Evolutionary conservation across 1,284 basidiomycete species (phyloP).

Genomic region (Ustilago xerochloae): DNA sequence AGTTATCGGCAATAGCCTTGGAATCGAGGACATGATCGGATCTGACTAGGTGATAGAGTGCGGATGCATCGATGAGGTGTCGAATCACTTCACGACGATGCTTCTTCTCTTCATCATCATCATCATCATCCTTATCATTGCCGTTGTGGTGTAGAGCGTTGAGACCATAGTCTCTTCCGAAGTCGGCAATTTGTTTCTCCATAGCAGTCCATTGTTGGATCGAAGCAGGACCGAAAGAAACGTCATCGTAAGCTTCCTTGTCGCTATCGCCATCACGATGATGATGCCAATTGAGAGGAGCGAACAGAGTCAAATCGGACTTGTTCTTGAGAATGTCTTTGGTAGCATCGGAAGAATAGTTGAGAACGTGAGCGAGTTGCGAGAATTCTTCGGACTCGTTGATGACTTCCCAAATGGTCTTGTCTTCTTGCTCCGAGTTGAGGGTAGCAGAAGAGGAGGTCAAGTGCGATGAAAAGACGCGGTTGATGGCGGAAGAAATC

Average conservation of each 20-base stretch:
- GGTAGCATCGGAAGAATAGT: conserved; percentile 54
- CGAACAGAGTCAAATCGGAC: conserved; percentile 51
- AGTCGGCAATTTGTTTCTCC: conserved; percentile 38
- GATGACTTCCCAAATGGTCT: conserved; percentile 57
- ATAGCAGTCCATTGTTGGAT: conserved; percentile 39
- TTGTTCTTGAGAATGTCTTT: conserved; percentile 54
- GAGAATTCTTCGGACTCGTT: conserved; percentile 44
- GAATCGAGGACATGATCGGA: conserved; percentile 68
- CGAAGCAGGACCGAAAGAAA: conserved; percentile 31
- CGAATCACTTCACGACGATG: conserved; percentile 71
- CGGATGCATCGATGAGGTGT: conserved; percentile 73
- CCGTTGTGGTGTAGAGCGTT: conserved; percentile 4
- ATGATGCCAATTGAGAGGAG: conserved; percentile 59
- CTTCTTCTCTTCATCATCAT: conserved; percentile 73
- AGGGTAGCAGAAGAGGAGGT: conserved; percentile 1
- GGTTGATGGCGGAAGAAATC: conserved; percentile 23
- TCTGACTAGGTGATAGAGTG: conserved; percentile 77
- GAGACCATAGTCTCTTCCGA: conserved; percentile 20
- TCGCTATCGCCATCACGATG: conserved; percentile 29
- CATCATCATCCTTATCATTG: conserved; percentile 10
- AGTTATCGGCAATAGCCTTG: conserved; percentile 73
- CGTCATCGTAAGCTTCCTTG: conserved; percentile 13
- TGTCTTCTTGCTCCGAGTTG: conserved; percentile 12
- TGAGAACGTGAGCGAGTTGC: conserved; percentile 55
- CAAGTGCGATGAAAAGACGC: conserved; percentile 10